phyloP scores from a whole-genome alignment of 768 basidiomycete species.

The Trametes elegans region DNA sequence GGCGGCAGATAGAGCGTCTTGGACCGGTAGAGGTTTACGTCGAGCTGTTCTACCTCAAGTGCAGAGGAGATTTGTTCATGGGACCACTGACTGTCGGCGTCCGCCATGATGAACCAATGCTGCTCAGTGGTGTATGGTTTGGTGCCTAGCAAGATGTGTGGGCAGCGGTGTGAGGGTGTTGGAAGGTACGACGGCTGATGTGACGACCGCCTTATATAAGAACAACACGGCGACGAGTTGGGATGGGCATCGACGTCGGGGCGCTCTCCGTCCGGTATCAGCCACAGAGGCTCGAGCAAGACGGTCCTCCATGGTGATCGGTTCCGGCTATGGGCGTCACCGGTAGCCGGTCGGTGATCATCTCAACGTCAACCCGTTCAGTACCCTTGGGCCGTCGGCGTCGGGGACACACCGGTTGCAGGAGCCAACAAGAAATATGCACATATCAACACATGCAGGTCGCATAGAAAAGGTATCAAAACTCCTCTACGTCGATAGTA shows the following conservation, averaged over 20 bases:
- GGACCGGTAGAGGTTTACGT: constrained; percentile 75
- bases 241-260: not conserved
- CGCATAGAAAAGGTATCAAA: constrained; percentile 35
- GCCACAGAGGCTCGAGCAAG: not conserved
- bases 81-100: constrained; percentile 47
- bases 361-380: not conserved
- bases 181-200: no score
- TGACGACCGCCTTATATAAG: not conserved
- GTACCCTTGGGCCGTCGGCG: no score
- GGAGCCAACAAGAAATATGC: not conserved
- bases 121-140: no score
- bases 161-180: no score
- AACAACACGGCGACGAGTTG: no score
- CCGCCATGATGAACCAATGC: no score
- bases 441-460: not conserved
- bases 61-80: constrained; percentile 69
- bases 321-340: not conserved
- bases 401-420: no score
- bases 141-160: no score
- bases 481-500: constrained; percentile 83
- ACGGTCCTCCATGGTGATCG: not conserved
- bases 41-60: constrained; percentile 76
- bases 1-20: constrained; percentile 66
- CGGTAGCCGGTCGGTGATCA: not conserved
- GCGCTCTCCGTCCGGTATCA: not conserved